Conservation (phyloP, 345 rosid species). For the Eucalyptus cloeziana region DNA sequence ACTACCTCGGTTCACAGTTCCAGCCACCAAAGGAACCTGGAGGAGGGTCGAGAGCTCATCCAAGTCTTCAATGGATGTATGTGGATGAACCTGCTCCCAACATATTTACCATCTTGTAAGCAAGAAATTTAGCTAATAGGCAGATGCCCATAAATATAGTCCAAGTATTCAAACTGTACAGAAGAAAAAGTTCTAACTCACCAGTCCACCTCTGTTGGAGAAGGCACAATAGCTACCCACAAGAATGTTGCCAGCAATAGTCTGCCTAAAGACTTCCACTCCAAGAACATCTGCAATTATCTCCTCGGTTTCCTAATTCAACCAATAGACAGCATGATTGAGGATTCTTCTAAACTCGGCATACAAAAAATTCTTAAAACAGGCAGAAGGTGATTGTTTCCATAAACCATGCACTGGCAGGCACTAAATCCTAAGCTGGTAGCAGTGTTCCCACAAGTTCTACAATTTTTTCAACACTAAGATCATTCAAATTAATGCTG, state of each 20-base stretch:
- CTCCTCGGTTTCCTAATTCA: constrained; percentile 73
- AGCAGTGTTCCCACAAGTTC: not conserved
- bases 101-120: not conserved
- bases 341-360: not conserved
- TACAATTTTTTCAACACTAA: not conserved
- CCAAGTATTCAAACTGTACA: not conserved
- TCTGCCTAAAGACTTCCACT: constrained; percentile 93
- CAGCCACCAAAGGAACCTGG: constrained; percentile 68
- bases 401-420: not conserved
- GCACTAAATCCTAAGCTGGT: not conserved
- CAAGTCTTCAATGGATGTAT: constrained; percentile 84
- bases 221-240: constrained; percentile 88
- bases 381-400: not conserved
- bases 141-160: not conserved
- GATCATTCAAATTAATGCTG: not conserved
- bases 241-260: constrained; percentile 86
- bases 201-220: constrained; percentile 91
- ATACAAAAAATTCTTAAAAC: not conserved
- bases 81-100: constrained; percentile 72
- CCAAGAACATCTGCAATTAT: constrained; percentile 91
- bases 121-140: not conserved
- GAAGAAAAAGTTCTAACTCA: constrained; percentile 4
- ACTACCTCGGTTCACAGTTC: constrained; percentile 80
- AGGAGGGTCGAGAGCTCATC: constrained; percentile 91
- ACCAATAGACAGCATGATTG: not conserved